phyloP scores from a whole-genome alignment of 371 early-diverging fungal species.

The Zopfochytrium polystomum region DNA sequence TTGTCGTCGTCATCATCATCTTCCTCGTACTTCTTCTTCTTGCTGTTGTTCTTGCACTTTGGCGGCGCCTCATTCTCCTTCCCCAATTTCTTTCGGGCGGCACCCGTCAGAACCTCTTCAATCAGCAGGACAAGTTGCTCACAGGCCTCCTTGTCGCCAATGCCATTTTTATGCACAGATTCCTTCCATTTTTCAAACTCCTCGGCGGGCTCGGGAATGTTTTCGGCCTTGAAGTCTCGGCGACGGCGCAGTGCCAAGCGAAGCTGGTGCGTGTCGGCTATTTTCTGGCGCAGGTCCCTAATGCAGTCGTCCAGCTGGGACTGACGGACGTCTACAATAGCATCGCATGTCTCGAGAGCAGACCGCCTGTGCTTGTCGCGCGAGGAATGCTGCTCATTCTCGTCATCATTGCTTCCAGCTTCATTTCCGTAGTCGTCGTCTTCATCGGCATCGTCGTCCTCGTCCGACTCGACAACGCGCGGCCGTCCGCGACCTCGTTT shows the following conservation, averaged over 20 bases:
- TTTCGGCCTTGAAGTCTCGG: constrained; percentile 20
- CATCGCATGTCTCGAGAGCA: constrained; percentile 37
- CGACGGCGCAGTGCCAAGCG: constrained; percentile 7
- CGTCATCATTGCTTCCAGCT: constrained; percentile 6
- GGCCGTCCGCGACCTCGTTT: too few relatives aligned
- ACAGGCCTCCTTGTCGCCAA: constrained; percentile 25
- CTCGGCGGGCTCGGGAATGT: constrained; percentile 15
- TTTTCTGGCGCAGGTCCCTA: constrained; percentile 11
- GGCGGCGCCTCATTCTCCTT: constrained; percentile 7
- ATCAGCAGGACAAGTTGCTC: constrained; percentile 25
- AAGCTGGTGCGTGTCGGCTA: constrained; percentile 13
- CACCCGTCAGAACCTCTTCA: constrained; percentile 15
- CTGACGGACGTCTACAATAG: constrained; percentile 29
- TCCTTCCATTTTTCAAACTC: constrained; percentile 32
- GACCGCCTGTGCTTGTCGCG: not conserved
- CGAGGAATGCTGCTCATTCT: constrained; percentile 2
- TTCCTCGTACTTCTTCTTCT: too few relatives aligned
- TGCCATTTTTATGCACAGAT: constrained; percentile 12
- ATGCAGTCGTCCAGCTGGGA: constrained; percentile 28
- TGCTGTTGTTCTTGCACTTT: too few relatives aligned
- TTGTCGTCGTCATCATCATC: constrained; percentile 7
- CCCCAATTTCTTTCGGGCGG: constrained; percentile 17
- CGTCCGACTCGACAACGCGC: too few relatives aligned
- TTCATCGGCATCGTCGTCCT: too few relatives aligned
- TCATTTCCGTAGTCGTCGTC: too few relatives aligned